These are phyloP conservation scores for Paramyrothecium roridum DNA, from an alignment of 2,329 filamentous ascomycete genomes.

Conservation along the genomic window DNA sequence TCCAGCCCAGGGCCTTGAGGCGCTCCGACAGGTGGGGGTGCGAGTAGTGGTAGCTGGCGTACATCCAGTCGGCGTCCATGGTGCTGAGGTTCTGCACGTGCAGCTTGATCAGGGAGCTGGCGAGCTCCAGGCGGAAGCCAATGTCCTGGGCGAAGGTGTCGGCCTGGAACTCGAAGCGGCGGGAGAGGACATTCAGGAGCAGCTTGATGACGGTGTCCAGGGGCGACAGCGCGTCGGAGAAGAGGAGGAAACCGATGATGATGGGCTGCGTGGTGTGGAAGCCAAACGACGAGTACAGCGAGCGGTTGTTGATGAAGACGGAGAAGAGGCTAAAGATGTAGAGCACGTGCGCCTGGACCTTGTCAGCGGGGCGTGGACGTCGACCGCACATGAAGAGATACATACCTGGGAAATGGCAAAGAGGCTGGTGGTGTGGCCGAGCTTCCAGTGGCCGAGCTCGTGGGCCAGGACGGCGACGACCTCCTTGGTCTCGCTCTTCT, in stretches of 20 bases:
- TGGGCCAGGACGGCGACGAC: constrained; percentile 94
- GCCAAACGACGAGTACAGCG: constrained; percentile 86
- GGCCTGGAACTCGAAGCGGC: constrained; percentile 94
- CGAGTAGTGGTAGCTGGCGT: constrained; percentile 97
- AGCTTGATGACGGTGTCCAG: constrained; percentile 95
- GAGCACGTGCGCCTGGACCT: constrained; percentile 79
- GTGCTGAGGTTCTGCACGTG: constrained; percentile 97
- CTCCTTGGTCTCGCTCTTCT: constrained; percentile 89
- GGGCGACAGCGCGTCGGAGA: constrained; percentile 92
- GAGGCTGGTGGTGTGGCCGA: constrained; percentile 89
- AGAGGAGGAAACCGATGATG: constrained; percentile 95
- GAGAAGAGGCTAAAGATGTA: constrained; percentile 97
- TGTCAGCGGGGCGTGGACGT: constrained; percentile 16
- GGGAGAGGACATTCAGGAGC: constrained; percentile 91
- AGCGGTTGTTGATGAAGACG: constrained; percentile 93
- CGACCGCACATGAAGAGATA: background rate
- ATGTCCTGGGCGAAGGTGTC: constrained; percentile 84
- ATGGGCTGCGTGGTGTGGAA: constrained; percentile 82
- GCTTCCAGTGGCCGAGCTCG: constrained; percentile 95
- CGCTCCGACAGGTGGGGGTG: constrained; percentile 95
- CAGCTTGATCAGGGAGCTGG: constrained; percentile 87
- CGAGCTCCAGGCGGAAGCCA: constrained; percentile 80
- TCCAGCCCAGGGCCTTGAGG: constrained; percentile 87
- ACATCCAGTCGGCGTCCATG: constrained; percentile 99
- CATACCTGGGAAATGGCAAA: constrained; percentile 79